These are phyloP conservation scores for Thelonectria rubi DNA, from an alignment of 2,329 filamentous ascomycete genomes.

Conservation along the genomic window DNA sequence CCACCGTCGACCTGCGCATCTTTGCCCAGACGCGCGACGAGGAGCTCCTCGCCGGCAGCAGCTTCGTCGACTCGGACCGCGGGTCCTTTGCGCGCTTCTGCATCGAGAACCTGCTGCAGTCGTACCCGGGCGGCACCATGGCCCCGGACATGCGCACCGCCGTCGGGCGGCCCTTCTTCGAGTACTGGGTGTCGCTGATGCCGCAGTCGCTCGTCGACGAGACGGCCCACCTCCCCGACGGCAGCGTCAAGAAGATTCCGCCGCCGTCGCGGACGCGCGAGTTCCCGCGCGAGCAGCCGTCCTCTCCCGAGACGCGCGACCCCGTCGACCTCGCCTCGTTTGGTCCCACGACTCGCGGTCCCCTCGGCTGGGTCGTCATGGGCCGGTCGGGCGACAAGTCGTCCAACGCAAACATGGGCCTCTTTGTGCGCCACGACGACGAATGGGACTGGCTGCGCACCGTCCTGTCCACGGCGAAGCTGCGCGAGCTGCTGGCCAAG, in stretches of 20 bases:
- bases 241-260: slow-evolving; percentile 28
- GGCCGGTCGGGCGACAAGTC: slow-evolving; percentile 51
- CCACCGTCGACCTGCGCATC: slow-evolving; percentile 57
- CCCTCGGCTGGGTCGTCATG: slow-evolving; percentile 43
- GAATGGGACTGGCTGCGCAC: slow-evolving; percentile 56
- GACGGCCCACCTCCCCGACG: slow-evolving; percentile 28
- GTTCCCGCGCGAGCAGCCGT: slow-evolving; percentile 29
- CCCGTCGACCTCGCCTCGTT: slow-evolving; percentile 29
- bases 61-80: slow-evolving; percentile 47
- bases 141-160: slow-evolving; percentile 50
- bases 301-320: slow-evolving; percentile 30
- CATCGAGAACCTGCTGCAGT: slow-evolving; percentile 45
- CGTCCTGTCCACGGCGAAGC: slow-evolving; percentile 50
- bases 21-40: slow-evolving; percentile 54
- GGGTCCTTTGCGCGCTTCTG: slow-evolving; percentile 33
- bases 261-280: slow-evolving; percentile 16
- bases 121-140: slow-evolving; percentile 54
- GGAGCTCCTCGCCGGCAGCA: slow-evolving; percentile 40
- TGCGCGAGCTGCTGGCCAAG: slow-evolving; percentile 49
- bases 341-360: slow-evolving; percentile 37
- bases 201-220: slow-evolving; percentile 36
- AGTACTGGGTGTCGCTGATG: slow-evolving; percentile 40
- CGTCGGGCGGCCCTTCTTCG: slow-evolving; percentile 42
- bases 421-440: slow-evolving; percentile 54
- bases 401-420: slow-evolving; percentile 52